These are phyloP conservation scores for Podospora anserina DNA, from an alignment of 495 filamentous ascomycete species.

Conservation along the genomic window DNA sequence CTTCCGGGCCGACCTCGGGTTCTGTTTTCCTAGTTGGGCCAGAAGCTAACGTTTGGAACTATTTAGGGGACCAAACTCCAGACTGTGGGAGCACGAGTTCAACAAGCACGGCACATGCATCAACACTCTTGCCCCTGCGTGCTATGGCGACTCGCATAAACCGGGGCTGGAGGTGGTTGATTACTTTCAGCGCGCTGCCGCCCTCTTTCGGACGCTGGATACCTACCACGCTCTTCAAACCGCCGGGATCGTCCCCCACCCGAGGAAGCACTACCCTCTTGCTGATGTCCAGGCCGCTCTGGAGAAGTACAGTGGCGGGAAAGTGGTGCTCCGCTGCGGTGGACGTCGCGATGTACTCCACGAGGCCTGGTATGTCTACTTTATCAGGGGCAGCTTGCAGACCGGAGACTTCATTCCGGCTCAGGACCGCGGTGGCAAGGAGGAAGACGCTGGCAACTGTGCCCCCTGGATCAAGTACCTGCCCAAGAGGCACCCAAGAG, in stretches of 20 bases:
- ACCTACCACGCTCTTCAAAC: slow-evolving; percentile 55
- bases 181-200: slow-evolving; percentile 58
- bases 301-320: slow-evolving; percentile 58
- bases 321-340: slow-evolving; percentile 67
- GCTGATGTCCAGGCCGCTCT: slow-evolving; percentile 63
- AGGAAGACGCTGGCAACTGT: slow-evolving; percentile 39
- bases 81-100: slow-evolving; percentile 85
- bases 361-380: slow-evolving; percentile 84
- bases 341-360: slow-evolving; percentile 52
- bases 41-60: neutral
- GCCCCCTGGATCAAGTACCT: slow-evolving; percentile 37
- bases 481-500: slow-evolving; percentile 33
- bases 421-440: slow-evolving; percentile 29
- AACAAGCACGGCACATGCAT: slow-evolving; percentile 79
- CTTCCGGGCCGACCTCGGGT: neutral
- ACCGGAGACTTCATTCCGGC: slow-evolving; percentile 68
- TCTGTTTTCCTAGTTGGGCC: neutral
- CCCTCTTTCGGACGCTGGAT: slow-evolving; percentile 58
- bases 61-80: slow-evolving; percentile 54
- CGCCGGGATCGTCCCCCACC: slow-evolving; percentile 63
- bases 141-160: slow-evolving; percentile 63
- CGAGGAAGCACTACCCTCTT: slow-evolving; percentile 59
- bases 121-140: slow-evolving; percentile 65
- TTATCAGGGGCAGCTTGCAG: slow-evolving; percentile 73
- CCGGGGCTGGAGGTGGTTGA: slow-evolving; percentile 58